Conservation (phyloP, 257 asterid genomes). For the Anisodus tanguticus region DNA sequence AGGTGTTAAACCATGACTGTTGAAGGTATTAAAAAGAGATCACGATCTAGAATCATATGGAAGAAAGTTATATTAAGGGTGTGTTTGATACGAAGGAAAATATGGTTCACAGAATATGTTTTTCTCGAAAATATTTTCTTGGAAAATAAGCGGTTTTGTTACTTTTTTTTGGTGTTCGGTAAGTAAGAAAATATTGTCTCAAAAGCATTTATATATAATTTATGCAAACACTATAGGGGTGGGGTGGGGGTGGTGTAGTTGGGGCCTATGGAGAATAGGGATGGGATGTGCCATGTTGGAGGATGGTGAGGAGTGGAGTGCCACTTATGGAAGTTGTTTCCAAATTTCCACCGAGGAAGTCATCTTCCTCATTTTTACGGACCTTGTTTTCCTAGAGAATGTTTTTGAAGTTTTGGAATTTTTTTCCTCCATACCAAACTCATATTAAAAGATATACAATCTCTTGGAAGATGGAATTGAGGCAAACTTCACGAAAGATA, state of each 20-base stretch:
- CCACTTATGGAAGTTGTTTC: not conserved
- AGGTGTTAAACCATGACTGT: not conserved
- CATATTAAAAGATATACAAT: not conserved
- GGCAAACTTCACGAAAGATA: not conserved
- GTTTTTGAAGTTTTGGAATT: not conserved
- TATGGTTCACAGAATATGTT: not conserved
- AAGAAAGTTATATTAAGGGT: not conserved
- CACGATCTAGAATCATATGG: not conserved
- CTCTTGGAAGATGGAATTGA: not conserved
- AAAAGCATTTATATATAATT: not conserved
- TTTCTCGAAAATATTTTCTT: not conserved
- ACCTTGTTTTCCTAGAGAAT: not conserved
- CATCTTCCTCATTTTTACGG: not conserved
- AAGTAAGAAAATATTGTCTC: not conserved
- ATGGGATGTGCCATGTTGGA: not conserved
- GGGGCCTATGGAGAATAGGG: not conserved
- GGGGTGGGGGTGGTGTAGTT: not conserved
- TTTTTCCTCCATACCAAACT: not conserved
- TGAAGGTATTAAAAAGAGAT: constrained; percentile 2
- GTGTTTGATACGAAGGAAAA: too few relatives aligned
- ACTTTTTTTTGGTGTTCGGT: not conserved
- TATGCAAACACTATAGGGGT: not conserved
- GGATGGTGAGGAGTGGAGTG: not conserved
- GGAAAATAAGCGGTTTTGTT: not conserved
- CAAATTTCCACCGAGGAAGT: not conserved